Evolutionary conservation across 1,139 yeast species (phyloP).

Genomic region (Sugiyamaella pinicola): DNA sequence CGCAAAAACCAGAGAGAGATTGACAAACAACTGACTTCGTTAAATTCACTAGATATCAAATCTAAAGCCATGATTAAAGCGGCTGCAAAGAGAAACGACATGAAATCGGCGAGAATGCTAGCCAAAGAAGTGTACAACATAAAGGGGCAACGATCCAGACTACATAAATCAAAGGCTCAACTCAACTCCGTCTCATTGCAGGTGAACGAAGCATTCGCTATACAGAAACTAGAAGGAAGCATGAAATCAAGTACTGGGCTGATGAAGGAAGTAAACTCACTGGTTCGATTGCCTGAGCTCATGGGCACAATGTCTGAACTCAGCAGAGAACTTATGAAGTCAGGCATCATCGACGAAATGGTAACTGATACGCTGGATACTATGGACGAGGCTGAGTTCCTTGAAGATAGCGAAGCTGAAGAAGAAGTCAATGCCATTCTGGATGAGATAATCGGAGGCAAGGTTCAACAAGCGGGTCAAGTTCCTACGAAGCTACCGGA

Average conservation of each 20-base stretch:
- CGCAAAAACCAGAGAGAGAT: constrained; percentile 84
- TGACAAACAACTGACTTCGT: constrained; percentile 67
- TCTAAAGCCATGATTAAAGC: constrained; percentile 74
- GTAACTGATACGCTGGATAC: constrained; percentile 84
- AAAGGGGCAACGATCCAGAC: constrained; percentile 70
- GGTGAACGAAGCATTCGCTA: constrained; percentile 87
- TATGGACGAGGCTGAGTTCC: constrained; percentile 65
- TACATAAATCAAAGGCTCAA: constrained; percentile 81
- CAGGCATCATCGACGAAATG: constrained; percentile 96
- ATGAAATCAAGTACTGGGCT: constrained; percentile 77
- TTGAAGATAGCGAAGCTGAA: constrained; percentile 68
- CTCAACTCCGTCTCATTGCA: constrained; percentile 85
- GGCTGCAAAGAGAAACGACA: constrained; percentile 77
- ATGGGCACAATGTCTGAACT: constrained; percentile 84
- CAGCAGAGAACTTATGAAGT: constrained; percentile 78
- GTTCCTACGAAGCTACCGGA: constrained; percentile 43
- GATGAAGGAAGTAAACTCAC: constrained; percentile 84
- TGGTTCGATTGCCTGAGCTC: constrained; percentile 78
- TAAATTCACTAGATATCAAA: constrained; percentile 59
- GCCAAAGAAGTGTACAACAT: constrained; percentile 81
- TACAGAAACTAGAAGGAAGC: constrained; percentile 79
- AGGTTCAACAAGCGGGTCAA: constrained; percentile 42
- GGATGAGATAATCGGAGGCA: constrained; percentile 52
- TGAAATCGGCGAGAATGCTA: constrained; percentile 70
- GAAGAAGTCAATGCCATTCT: constrained; percentile 67